These are phyloP conservation scores for Pseudogymnoascus sp. DNA, from an alignment of 2,329 filamentous ascomycete species.

Conservation along the genomic window DNA sequence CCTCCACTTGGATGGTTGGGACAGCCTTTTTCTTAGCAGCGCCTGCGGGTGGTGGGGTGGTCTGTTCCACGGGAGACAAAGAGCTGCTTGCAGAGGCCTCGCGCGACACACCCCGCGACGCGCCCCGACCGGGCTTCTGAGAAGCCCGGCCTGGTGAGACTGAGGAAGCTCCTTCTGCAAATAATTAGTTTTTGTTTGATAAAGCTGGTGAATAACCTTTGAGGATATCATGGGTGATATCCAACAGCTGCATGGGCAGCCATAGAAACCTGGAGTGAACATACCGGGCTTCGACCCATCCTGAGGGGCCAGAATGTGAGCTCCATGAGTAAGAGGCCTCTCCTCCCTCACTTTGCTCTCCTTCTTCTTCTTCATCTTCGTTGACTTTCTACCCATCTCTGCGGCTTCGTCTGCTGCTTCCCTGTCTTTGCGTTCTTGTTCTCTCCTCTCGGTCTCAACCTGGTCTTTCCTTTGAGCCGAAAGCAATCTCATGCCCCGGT, in stretches of 20 bases:
- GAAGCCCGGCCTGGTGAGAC: neutral
- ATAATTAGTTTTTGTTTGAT: neutral
- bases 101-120: conserved; percentile 22
- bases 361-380: conserved; percentile 71
- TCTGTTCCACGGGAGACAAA: conserved; percentile 41
- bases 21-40: conserved; percentile 55
- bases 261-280: conserved; percentile 18
- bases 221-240: neutral
- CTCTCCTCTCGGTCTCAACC: conserved; percentile 35
- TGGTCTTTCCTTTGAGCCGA: conserved; percentile 57
- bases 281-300: conserved; percentile 54
- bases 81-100: conserved; percentile 52
- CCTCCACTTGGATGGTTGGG: conserved; percentile 31
- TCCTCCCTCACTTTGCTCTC: conserved; percentile 51
- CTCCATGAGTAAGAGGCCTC: conserved; percentile 50
- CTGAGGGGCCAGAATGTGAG: conserved; percentile 55
- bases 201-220: conserved; percentile 1
- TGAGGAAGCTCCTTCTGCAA: neutral
- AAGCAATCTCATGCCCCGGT: conserved; percentile 64
- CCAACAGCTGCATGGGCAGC: neutral
- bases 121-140: neutral
- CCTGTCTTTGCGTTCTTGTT: conserved; percentile 38
- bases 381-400: conserved; percentile 41
- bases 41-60: conserved; percentile 44
- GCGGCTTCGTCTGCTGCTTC: conserved; percentile 39